Conservation (phyloP, 345 rosid genomes). For the Camelina hispida region DNA sequence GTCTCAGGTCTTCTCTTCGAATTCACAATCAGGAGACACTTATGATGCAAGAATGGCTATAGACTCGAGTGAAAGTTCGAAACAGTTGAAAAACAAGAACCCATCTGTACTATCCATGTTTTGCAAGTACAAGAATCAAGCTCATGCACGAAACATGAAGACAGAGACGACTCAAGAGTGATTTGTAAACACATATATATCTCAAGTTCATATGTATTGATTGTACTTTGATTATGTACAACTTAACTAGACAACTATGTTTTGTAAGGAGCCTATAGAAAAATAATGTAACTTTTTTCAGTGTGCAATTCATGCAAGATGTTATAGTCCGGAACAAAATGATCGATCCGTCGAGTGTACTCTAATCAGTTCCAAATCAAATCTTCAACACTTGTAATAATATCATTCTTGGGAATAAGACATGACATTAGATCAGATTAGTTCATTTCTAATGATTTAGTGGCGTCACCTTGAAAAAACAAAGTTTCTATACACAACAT, state of each 20-base stretch:
- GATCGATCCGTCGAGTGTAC: not conserved
- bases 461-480: no score
- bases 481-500: no score
- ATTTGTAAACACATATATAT: no score
- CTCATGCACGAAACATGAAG: slow-evolving; percentile 19
- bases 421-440: no score
- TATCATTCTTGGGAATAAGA: no score
- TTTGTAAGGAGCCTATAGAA: slow-evolving; percentile 20
- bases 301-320: not conserved
- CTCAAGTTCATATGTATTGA: slow-evolving; percentile 4
- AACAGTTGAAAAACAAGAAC: slow-evolving; percentile 33
- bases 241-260: slow-evolving; percentile 16
- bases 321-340: not conserved
- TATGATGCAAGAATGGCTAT: slow-evolving; percentile 33
- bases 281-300: not conserved
- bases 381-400: no score
- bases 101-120: slow-evolving; percentile 57
- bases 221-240: not conserved
- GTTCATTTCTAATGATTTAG: no score
- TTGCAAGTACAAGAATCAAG: slow-evolving; percentile 54
- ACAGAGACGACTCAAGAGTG: slow-evolving; percentile 13
- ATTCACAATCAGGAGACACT: slow-evolving; percentile 2
- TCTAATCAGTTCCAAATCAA: no score
- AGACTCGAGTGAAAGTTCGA: slow-evolving; percentile 32
- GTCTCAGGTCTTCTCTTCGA: slow-evolving; percentile 14